Evolutionary conservation across 768 basidiomycete genomes (phyloP), one percentile per base, ranked within the genome.

Genomic region (Termitomyces sp.): DNA sequence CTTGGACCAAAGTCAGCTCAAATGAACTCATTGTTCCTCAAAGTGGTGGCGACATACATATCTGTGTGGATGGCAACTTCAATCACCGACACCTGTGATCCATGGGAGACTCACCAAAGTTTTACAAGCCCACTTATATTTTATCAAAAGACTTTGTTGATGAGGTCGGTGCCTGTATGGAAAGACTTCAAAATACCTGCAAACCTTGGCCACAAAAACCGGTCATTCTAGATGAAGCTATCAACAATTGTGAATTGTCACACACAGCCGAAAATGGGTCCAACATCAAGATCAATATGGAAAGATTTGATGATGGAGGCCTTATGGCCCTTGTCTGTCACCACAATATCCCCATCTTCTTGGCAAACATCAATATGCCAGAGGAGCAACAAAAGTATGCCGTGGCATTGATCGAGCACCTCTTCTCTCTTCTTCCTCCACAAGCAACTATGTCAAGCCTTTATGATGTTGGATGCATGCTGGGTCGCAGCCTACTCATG

Each of bases 141-240:
- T 39, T 44, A 75, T 15, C 59, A 68, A 3, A 75, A 73, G 29
- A 58, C 37, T 60, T 71, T n/a, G 73, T 79, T 0, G 73, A 77
- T 42, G 34, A n/a, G 0, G 65, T 74, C 36, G 73, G 75, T 0
- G 18, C 72, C 76, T 2, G 58, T 62, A 2, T 15, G 16, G 1
- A 62, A 0, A 65, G 70, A 0, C 60, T 62, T 10, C 41, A 67
- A 9, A 72, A 69, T 51, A 56, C 41, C n/a, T 54, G 20, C 8
- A 42, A 42, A 12, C 41, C 41, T 42, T 9, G 8, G 4, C 41
- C 0, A 1, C 28, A 26, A 18, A 44, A 28, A n/a, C 15, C 52
- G 1, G 7, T 31, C 10, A 26, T 44, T 9, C 52, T 6, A 29
- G 29, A 29, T 6, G 6, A 29, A 29, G 29, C 29, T 3, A 29